phyloP scores from a whole-genome alignment of 805 yeast genomes.

The Wickerhamiella sorbophila region DNA sequence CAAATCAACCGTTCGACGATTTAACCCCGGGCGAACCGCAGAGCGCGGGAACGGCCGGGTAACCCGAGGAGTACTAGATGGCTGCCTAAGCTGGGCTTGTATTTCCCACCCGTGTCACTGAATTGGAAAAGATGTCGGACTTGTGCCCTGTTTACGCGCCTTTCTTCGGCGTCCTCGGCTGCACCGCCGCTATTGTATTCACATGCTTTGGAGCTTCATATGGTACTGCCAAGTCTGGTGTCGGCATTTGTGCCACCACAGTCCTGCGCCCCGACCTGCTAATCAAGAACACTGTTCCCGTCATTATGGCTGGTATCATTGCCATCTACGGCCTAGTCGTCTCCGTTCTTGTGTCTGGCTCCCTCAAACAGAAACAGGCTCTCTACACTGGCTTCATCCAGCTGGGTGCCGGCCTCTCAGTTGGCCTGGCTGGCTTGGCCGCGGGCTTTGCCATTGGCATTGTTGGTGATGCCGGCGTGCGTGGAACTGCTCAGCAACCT shows the following conservation, averaged over 20 bases:
- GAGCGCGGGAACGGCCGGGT: no score
- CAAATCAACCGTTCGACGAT: no score
- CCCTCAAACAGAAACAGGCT: slow-evolving; percentile 80
- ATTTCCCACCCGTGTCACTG: background rate
- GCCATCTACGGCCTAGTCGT: slow-evolving; percentile 97
- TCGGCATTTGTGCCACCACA: slow-evolving; percentile 97
- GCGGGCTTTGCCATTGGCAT: slow-evolving; percentile 99
- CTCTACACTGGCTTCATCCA: slow-evolving; percentile 95
- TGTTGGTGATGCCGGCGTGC: slow-evolving; percentile 98
- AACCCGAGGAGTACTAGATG: background rate
- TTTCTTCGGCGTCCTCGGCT: slow-evolving; percentile 98
- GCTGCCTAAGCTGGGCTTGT: background rate
- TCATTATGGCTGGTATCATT: slow-evolving; percentile 98
- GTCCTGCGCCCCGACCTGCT: slow-evolving; percentile 93
- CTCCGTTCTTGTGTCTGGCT: slow-evolving; percentile 83
- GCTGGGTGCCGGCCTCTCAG: slow-evolving; percentile 95
- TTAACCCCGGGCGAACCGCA: no score
- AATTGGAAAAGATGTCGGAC: slow-evolving; percentile 10
- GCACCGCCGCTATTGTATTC: slow-evolving; percentile 98
- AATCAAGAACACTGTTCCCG: slow-evolving; percentile 90
- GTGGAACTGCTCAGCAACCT: slow-evolving; percentile 97
- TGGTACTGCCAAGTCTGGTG: slow-evolving; percentile 99
- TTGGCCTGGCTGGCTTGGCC: slow-evolving; percentile 93
- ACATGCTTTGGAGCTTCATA: slow-evolving; percentile 98
- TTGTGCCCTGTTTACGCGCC: slow-evolving; percentile 35